Evolutionary conservation across 2,329 filamentous ascomycete genomes (phyloP).

Genomic region (Triangularia verruculosa): DNA sequence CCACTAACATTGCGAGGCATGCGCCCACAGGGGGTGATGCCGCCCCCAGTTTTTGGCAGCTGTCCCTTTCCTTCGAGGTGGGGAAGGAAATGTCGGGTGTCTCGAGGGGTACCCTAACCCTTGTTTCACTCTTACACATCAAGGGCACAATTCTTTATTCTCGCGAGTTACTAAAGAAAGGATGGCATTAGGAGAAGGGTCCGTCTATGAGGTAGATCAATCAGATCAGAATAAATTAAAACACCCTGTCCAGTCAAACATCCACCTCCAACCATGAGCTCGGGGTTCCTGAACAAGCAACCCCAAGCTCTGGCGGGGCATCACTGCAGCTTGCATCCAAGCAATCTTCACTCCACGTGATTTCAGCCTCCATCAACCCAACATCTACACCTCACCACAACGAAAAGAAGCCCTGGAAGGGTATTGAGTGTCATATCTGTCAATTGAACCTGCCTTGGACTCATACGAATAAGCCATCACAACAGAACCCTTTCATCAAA

Average conservation of each 20-base stretch:
- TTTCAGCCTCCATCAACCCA: background rate
- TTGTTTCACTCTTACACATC: background rate
- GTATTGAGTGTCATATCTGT: background rate
- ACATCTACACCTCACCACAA: background rate
- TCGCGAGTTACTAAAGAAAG: background rate
- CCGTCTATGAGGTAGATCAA: background rate
- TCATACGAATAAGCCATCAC: background rate
- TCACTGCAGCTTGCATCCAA: background rate
- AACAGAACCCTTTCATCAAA: background rate
- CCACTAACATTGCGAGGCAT: slow-evolving; percentile 17
- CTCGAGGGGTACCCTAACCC: slow-evolving; percentile 6
- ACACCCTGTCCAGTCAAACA: background rate
- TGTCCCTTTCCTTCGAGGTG: background rate
- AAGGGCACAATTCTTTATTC: background rate
- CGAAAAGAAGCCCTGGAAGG: background rate
- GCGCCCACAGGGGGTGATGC: slow-evolving; percentile 21
- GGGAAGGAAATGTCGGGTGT: background rate
- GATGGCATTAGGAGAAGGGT: background rate
- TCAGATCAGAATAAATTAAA: background rate
- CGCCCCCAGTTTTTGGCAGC: slow-evolving; percentile 20
- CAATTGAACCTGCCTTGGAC: background rate
- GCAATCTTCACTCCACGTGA: background rate
- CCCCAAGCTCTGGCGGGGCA: background rate
- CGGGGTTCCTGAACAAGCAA: background rate
- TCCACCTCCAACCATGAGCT: background rate